Base-by-base conservation (phyloP, 371 early-diverging fungal genomes). In the Zopfochytrium polystomum region DNA sequence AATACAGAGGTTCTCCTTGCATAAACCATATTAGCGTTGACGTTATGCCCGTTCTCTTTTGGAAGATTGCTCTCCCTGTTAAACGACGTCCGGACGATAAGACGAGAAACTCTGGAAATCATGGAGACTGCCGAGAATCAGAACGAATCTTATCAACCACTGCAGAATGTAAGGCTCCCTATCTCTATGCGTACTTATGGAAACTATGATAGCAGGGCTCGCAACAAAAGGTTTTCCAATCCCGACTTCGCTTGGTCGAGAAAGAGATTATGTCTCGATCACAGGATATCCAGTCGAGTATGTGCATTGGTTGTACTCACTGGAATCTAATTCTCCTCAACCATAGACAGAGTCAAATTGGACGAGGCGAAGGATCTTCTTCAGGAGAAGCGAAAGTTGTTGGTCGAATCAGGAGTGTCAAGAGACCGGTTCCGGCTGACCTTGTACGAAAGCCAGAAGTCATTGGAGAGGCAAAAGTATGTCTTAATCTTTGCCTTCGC, bases 401-500 rank as follows among this genome's bases (percentile, higher is more conserved):
- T 59, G 5, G 9, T 35, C 18, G 60, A 59, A 33, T 59, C 60
- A 13, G 50, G 43, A 3, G 13, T 22, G 2, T 50, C 52, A 7
- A 29, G 61, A 29, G 61, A 61, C 33, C 5, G 18, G 18, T 25
- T 27, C 2, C 29, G 61, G 20, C 43, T 44, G 32, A 42, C 3
- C 6, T 18, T 53, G 3, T 59, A 47, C 48, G 34, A 34, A 27
- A 52, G 6, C 29, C 56, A 56, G 50, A 51, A 3, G 57, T 62
- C 9, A 42, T 75, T 15, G 46, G 65, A 38, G 55, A 58, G 38
- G 58, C 18, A 66, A 69, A 26, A 67, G 80, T 48, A 11, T 7
- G 48, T 23, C 13, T 13, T 11, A 48, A 11, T 18, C 11, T 26
- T 48, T 48, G n/a, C 42, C n/a, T 42, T 42, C n/a, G 11, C 11